These are phyloP conservation scores for Tothia fuscella DNA, from an alignment of 2,329 filamentous ascomycete genomes.

Conservation along the genomic window DNA sequence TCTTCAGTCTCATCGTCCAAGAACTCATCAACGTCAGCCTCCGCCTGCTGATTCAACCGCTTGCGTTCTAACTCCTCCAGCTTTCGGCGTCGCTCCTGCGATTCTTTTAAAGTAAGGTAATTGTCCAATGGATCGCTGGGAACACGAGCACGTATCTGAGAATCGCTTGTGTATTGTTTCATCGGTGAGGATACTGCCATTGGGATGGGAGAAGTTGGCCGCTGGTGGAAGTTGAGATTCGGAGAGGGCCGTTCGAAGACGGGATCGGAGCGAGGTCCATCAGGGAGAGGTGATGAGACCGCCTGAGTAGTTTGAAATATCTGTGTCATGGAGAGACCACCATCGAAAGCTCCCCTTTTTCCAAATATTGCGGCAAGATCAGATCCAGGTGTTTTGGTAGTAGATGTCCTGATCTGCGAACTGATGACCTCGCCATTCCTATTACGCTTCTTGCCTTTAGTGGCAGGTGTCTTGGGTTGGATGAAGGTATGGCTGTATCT, in stretches of 20 bases:
- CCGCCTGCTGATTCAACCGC: background rate
- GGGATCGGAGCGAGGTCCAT: slow-evolving; percentile 4
- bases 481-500: background rate
- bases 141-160: background rate
- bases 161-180: background rate
- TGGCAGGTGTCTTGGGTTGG: slow-evolving; percentile 10
- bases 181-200: slow-evolving; percentile 3
- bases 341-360: background rate
- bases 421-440: slow-evolving; percentile 1
- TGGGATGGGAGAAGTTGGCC: background rate
- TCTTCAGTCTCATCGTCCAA: slow-evolving; percentile 10
- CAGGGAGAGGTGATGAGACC: slow-evolving; percentile 8
- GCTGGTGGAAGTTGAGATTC: background rate
- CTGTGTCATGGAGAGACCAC: slow-evolving; percentile 4
- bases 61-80: too few relatives aligned
- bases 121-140: slow-evolving; percentile 6
- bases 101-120: slow-evolving; percentile 9
- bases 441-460: slow-evolving; percentile 9
- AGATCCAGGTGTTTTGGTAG: slow-evolving; percentile 10
- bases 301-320: slow-evolving; percentile 10
- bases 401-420: background rate
- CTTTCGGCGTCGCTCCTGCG: slow-evolving; percentile 7
- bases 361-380: slow-evolving; percentile 3
- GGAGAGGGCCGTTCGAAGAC: slow-evolving; percentile 11
- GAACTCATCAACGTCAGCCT: slow-evolving; percentile 3